Conservation (phyloP, 306 rosid species). For the Vigna angularis region DNA sequence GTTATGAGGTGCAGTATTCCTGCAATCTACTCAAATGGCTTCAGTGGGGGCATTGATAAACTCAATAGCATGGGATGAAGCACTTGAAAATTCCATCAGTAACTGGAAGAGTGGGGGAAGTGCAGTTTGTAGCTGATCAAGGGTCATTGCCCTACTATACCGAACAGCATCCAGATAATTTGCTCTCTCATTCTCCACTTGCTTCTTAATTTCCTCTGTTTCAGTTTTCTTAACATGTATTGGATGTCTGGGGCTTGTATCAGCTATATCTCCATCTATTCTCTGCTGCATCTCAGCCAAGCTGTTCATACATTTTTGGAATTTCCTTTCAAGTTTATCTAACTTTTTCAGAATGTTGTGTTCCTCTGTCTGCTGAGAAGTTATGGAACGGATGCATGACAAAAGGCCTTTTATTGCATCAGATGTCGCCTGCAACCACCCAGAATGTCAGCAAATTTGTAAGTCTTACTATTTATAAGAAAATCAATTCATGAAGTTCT, state of each 20-base stretch:
- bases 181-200: slow-evolving; percentile 60
- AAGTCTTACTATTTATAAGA: neutral
- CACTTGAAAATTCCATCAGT: slow-evolving; percentile 65
- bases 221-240: slow-evolving; percentile 61
- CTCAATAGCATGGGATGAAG: slow-evolving; percentile 67
- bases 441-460: slow-evolving; percentile 30
- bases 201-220: slow-evolving; percentile 71
- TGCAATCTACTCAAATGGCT: slow-evolving; percentile 45
- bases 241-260: slow-evolving; percentile 71
- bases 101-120: slow-evolving; percentile 80
- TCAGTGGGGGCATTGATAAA: slow-evolving; percentile 43
- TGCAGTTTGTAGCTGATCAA: slow-evolving; percentile 59
- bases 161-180: slow-evolving; percentile 64
- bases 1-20: slow-evolving; percentile 42
- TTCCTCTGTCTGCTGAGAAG: slow-evolving; percentile 70
- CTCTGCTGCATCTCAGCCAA: slow-evolving; percentile 62
- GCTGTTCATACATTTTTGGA: slow-evolving; percentile 57
- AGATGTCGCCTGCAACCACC: slow-evolving; percentile 61
- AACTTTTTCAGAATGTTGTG: slow-evolving; percentile 60
- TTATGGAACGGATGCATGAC: slow-evolving; percentile 58
- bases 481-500: slow-evolving; percentile 13
- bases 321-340: slow-evolving; percentile 65
- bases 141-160: slow-evolving; percentile 57
- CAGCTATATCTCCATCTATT: slow-evolving; percentile 47
- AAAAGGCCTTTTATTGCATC: slow-evolving; percentile 75